phyloP scores from a whole-genome alignment of 805 yeast species.

The Zygotorulaspora danielsina region DNA sequence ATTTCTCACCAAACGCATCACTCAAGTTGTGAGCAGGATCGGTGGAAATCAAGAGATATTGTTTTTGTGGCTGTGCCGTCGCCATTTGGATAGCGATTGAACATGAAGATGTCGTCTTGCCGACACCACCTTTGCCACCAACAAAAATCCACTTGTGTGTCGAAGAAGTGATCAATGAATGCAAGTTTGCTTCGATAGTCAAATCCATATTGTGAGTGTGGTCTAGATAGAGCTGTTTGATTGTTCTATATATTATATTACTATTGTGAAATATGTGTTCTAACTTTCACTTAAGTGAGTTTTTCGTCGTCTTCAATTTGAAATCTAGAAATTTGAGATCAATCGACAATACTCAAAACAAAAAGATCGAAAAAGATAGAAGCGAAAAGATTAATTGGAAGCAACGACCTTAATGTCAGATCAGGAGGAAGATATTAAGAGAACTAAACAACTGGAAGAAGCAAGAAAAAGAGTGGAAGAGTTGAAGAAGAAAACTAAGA shows the following conservation, averaged over 20 bases:
- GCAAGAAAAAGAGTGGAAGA: conserved; percentile 72
- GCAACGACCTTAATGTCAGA: conserved; percentile 26
- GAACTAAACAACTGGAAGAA: conserved; percentile 64
- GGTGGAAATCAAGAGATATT: conserved; percentile 85
- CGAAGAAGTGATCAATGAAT: conserved; percentile 60
- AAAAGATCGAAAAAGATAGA: conserved; percentile 1
- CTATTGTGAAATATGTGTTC: not conserved
- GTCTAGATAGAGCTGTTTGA: conserved; percentile 1
- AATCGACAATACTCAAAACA: not conserved
- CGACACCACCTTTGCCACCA: conserved; percentile 99
- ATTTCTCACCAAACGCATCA: conserved; percentile 97
- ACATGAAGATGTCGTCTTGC: conserved; percentile 96
- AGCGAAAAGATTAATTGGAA: not conserved
- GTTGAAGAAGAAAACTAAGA: conserved; percentile 55
- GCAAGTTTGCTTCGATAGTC: conserved; percentile 66
- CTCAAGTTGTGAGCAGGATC: conserved; percentile 98
- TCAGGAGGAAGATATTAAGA: conserved; percentile 35
- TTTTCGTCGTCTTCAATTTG: not conserved
- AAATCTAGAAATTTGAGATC: conserved; percentile 2
- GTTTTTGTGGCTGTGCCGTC: conserved; percentile 67
- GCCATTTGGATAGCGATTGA: conserved; percentile 95
- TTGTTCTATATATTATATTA: not conserved
- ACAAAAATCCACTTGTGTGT: conserved; percentile 93
- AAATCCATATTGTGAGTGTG: conserved; percentile 41
- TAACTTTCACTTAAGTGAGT: not conserved